Conservation (phyloP, 352 stramenopile genomes). For the Phytophthora hybrid region DNA sequence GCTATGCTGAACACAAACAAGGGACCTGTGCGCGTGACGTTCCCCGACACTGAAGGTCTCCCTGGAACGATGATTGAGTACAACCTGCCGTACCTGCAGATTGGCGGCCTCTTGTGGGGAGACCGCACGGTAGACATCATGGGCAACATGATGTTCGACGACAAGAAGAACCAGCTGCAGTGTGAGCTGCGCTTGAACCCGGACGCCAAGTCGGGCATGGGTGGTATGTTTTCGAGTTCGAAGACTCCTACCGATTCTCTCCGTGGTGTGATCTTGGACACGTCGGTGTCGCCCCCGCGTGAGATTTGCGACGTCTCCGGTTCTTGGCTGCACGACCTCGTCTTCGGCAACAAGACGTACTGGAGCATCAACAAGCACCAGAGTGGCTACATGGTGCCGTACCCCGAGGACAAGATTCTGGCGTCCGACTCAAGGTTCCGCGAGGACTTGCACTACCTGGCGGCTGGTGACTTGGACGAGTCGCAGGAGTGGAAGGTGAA, state of each 20-base stretch:
- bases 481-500: slow-evolving; percentile 89
- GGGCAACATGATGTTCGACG: slow-evolving; percentile 76
- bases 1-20: slow-evolving; percentile 83
- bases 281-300: slow-evolving; percentile 46
- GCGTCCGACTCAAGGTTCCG: slow-evolving; percentile 76
- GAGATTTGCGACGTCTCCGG: slow-evolving; percentile 80
- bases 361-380: slow-evolving; percentile 72
- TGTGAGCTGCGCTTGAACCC: slow-evolving; percentile 87
- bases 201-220: slow-evolving; percentile 89
- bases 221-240: slow-evolving; percentile 80
- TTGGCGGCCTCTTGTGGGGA: slow-evolving; percentile 81
- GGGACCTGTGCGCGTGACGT: slow-evolving; percentile 76
- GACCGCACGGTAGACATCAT: slow-evolving; percentile 85
- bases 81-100: slow-evolving; percentile 76
- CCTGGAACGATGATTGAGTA: slow-evolving; percentile 71
- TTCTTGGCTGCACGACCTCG: slow-evolving; percentile 83
- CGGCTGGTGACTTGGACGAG: slow-evolving; percentile 71
- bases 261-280: slow-evolving; percentile 75
- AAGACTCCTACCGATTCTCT: slow-evolving; percentile 84
- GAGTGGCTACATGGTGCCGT: slow-evolving; percentile 69
- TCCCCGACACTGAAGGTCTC: slow-evolving; percentile 52
- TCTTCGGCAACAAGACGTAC: slow-evolving; percentile 74
- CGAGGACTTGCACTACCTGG: slow-evolving; percentile 78
- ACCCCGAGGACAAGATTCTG: slow-evolving; percentile 69
- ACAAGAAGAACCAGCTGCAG: slow-evolving; percentile 73